Evolutionary conservation across 148 eudicot genomes (phyloP), one percentile per base, ranked within the genome.

Genomic region (Chenopodium quinoa): DNA sequence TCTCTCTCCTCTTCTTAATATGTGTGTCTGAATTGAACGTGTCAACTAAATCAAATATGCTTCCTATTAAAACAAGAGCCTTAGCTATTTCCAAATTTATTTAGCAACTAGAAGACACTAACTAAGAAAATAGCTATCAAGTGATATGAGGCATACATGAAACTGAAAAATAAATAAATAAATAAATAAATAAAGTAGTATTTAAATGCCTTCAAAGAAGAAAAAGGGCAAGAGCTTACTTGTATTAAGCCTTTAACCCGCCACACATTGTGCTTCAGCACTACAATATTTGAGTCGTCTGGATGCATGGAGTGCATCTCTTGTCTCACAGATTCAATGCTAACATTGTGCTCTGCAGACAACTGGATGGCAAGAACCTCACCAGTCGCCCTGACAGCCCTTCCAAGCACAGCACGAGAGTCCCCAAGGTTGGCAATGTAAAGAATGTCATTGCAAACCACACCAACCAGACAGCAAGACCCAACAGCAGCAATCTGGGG

Each of bases 401-500:
- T 90, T 52, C 97, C 97, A 62, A 91, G 73, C 84, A 93, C 93
- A 67, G 95, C 95, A 67, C 97, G 92, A 27, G 97, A 92, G 77
- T 93, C 97, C 73, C 97, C 97, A 52, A 88, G 81, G 82, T 90
- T 93, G 79, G 97, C 97, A 71, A 90, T 73, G 81, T 91, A 91
- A 66, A 93, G 91, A 34, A 83, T 90, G 14, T 93, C 97, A 73
- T 76, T 81, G 76, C 91, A 89, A 64, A 93, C 84, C 50, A 93
- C 90, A 67, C 95, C 97, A 29, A 90, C 92, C 81, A 93, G 83
- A 74, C 97, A 93, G 87, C 97, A 93, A 9, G 97, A 89, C 44
- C 97, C 97, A 84, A 93, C 97, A 37, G 97, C 92, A 37, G 97
- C 97, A 78, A 93, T 89, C 79, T 93, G 95, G 27, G 97, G 93